Base-by-base conservation (phyloP, 2,329 filamentous ascomycete genomes). In the Fusarium agapanthi region DNA sequence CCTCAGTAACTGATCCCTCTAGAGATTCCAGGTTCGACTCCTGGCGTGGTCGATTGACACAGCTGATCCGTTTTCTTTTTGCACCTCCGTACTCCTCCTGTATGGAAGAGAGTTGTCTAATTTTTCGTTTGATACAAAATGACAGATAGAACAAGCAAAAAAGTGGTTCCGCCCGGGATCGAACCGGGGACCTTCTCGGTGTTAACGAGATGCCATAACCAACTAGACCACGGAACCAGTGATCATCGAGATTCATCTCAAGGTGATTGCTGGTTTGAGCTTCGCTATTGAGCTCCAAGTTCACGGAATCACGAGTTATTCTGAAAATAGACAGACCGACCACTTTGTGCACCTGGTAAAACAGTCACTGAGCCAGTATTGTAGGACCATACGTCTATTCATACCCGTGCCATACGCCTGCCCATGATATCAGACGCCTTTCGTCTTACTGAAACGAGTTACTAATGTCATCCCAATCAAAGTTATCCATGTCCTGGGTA, bases 401-500 rank as follows among this genome's bases (percentile, higher is more conserved):
- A 37, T 69, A 48, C 50, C 51, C 57, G 43, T 44, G 64, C 37
- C 60, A 54, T 44, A 69, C 65, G 50, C 65, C 66, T 28, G 16
- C 28, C 63, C 48, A 26, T 43, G 40, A 47, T 45, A 41, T 28
- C 28, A 43, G 26, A 47, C 54, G 24, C 41, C 63, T 30, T 35
- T 30, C 32, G 22, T 47, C 18, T 51, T 14, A 12, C 30, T 60
- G 58, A 51, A 71, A 66, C 35, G 68, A 37, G 30, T 61, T 44
- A 6, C 61, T 38, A 47, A 72, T 50, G 30, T 69, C 55, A 16
- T 41, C 40, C 71, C 71, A 74, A 9, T 72, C 53, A 55, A 72
- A 74, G 37, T 50, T 60, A 53, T 87, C 86, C 69, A 87, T 82
- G 16, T 79, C 76, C 28, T 71, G 75, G 14, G 80, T 79, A 35